Evolutionary conservation across 345 rosid genomes (phyloP), one percentile per base, ranked within the genome.

Genomic region (Hibiscus tridactylites): DNA sequence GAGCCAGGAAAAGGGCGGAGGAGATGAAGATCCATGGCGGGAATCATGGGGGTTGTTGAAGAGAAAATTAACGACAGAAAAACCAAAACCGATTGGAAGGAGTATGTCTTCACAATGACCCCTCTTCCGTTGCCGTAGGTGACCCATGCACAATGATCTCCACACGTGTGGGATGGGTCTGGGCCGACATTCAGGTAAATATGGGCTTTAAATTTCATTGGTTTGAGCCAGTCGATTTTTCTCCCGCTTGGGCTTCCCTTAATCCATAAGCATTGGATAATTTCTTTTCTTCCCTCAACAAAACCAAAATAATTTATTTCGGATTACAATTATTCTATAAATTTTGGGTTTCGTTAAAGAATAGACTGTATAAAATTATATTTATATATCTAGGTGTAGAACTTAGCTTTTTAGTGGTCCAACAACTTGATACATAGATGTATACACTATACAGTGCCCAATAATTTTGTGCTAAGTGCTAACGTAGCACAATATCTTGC

Each of bases 21-120:
- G 69, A 87, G 74, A 15, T 28, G 13, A 28, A 66, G 71, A 72
- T 77, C 75, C 90, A 86, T 83, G 76, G 77, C 67, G 67, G 77
- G 33, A 24, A 57, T 56, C 39, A 66, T 26, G 57, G 57, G 31
- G 2, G 29, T 63, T 9, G 68, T 37, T 64, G 50, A 64, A 37
- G 61, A 65, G 17, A 49, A 44, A 44, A 39, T 28, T 9, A 13
- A 59, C 73, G 71, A 74, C 65, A 16, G 73, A n/a, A 44, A 44
- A 47, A 12, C 11, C 44, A 53, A 3, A 16, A 49, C 33, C 33
- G 33, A 31, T 49, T 49, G 15, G 53, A 49, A 15, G 53, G 53
- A 49, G 12, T 12, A 49, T n/a, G 21, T 16, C n/a, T n/a, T 35
- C 39, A 35, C 7, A 35, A 35, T 35, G 39, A 1, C 6, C 39